Conservation (phyloP, 768 basidiomycete species). For the Leccinum ochraceum region DNA sequence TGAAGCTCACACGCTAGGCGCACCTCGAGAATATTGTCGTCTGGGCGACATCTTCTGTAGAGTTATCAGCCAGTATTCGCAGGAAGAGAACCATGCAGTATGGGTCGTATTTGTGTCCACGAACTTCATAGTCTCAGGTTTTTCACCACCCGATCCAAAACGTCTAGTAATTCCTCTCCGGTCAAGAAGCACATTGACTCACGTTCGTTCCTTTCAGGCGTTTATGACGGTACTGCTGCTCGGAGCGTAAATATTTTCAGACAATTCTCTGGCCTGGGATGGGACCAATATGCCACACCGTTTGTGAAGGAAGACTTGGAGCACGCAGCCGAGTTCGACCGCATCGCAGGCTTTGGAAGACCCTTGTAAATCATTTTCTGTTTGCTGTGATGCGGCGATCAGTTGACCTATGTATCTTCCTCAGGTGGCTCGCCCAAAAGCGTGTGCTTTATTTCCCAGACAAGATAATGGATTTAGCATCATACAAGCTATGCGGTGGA, state of each 20-base stretch:
- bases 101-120: constrained; percentile 23
- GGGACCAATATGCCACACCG: constrained; percentile 14
- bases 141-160: constrained; percentile 5
- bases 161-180: background rate
- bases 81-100: background rate
- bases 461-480: background rate
- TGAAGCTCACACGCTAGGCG: constrained; percentile 10
- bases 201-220: background rate
- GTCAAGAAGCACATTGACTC: background rate
- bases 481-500: background rate
- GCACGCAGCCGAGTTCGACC: background rate
- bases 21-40: background rate
- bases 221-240: background rate
- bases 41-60: constrained; percentile 11
- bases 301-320: background rate
- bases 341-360: constrained; percentile 4
- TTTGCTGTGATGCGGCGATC: background rate
- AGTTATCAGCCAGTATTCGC: constrained; percentile 9
- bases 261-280: constrained; percentile 17
- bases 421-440: background rate
- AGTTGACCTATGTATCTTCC: background rate
- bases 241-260: background rate
- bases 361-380: background rate
- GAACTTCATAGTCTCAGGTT: constrained; percentile 9
- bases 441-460: background rate